These are phyloP conservation scores for Fibroporia radiculosa DNA, from an alignment of 768 basidiomycete genomes.

Conservation along the genomic window DNA sequence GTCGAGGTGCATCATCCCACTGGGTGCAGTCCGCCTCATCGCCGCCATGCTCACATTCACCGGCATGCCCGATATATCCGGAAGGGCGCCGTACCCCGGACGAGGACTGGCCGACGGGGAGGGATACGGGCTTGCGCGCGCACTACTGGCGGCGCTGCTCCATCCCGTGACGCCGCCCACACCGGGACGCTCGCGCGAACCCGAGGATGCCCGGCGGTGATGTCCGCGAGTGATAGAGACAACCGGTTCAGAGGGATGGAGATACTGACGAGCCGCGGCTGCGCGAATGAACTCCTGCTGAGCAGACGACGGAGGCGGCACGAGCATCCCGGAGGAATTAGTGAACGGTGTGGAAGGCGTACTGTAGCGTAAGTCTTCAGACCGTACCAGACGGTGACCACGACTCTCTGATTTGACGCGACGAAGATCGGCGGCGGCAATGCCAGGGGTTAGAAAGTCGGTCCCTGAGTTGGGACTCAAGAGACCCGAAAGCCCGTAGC, in stretches of 20 bases:
- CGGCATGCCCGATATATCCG: constrained; percentile 9
- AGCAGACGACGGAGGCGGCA: constrained; percentile 24
- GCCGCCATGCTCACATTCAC: constrained; percentile 12
- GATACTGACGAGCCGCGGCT: constrained; percentile 27
- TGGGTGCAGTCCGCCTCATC: constrained; percentile 8
- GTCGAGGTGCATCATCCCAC: constrained; percentile 6
- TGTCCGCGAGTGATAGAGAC: constrained; percentile 32
- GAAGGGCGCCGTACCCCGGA: constrained; percentile 42
- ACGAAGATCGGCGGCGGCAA: constrained; percentile 31
- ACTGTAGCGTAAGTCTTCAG: constrained; percentile 48
- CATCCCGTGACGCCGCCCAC: constrained; percentile 14
- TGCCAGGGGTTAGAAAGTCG: constrained; percentile 29
- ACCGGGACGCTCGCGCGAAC: constrained; percentile 13
- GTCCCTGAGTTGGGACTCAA: neutral
- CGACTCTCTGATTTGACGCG: constrained; percentile 44
- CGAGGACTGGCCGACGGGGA: constrained; percentile 61
- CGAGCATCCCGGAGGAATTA: constrained; percentile 11
- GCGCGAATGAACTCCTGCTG: constrained; percentile 34
- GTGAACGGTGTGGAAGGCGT: constrained; percentile 25
- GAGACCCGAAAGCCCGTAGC: constrained; percentile 9
- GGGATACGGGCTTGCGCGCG: constrained; percentile 56
- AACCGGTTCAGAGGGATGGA: constrained; percentile 32
- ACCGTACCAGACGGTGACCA: constrained; percentile 44
- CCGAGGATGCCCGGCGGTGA: constrained; percentile 34
- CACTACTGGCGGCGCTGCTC: constrained; percentile 16